phyloP scores from a whole-genome alignment of 106 monocot genomes.

The Allium sativum region DNA sequence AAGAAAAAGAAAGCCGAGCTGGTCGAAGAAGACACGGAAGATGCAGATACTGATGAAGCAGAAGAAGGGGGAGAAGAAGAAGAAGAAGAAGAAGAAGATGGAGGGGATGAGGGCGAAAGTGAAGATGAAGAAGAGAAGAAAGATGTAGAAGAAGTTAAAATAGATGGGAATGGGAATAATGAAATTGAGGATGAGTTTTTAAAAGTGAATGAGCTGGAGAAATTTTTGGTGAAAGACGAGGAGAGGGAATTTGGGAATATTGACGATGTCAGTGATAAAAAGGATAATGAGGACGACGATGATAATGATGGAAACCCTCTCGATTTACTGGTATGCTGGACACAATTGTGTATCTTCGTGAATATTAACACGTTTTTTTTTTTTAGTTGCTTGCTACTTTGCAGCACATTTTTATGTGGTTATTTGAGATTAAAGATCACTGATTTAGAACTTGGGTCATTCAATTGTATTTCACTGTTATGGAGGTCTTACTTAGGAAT shows the following conservation, averaged over 20 bases:
- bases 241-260: slow-evolving; percentile 37
- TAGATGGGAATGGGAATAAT: slow-evolving; percentile 9
- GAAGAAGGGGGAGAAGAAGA: slow-evolving; percentile 14
- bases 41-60: slow-evolving; percentile 9
- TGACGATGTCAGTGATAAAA: slow-evolving; percentile 6
- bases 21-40: slow-evolving; percentile 13
- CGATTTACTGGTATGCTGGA: no score
- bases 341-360: no score
- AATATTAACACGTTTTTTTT: no score
- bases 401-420: no score
- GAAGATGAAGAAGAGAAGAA: slow-evolving; percentile 18
- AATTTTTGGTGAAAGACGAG: slow-evolving; percentile 50
- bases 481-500: no score
- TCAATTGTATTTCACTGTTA: no score
- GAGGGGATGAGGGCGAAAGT: slow-evolving; percentile 14
- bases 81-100: slow-evolving; percentile 11
- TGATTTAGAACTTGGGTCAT: no score
- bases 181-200: slow-evolving; percentile 38
- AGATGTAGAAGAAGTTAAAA: slow-evolving; percentile 3
- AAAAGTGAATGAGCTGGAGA: slow-evolving; percentile 51
- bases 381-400: no score
- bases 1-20: slow-evolving; percentile 9
- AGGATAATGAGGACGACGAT: slow-evolving; percentile 2
- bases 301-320: slow-evolving; percentile 6
- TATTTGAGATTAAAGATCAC: no score